phyloP scores from a whole-genome alignment of 768 basidiomycete genomes.

The Suillus hirtellus region DNA sequence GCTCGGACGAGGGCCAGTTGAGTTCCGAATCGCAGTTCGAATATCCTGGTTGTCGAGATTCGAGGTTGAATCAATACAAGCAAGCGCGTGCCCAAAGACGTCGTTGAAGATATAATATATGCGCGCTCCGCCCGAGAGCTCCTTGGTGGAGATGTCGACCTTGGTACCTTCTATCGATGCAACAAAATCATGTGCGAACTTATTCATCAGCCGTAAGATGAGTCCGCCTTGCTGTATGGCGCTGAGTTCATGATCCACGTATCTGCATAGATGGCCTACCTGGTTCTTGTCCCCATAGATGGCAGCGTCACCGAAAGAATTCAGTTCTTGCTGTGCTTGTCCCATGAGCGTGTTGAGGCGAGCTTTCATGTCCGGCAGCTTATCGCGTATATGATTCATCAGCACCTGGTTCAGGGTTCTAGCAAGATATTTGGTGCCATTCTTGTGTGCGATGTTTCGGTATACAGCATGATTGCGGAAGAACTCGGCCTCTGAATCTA shows the following conservation, averaged over 20 bases:
- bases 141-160: conserved; percentile 95
- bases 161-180: conserved; percentile 97
- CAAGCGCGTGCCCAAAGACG: conserved; percentile 90
- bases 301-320: conserved; percentile 92
- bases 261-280: conserved; percentile 35
- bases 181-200: conserved; percentile 95
- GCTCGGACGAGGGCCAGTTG: conserved; percentile 94
- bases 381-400: conserved; percentile 97
- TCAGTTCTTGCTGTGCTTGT: conserved; percentile 97
- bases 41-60: conserved; percentile 95
- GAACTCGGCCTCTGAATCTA: conserved; percentile 85
- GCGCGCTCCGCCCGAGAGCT: conserved; percentile 94
- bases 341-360: conserved; percentile 97
- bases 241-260: conserved; percentile 14
- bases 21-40: conserved; percentile 96
- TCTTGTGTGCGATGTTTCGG: conserved; percentile 93
- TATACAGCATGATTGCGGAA: conserved; percentile 90
- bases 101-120: conserved; percentile 99
- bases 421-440: conserved; percentile 94
- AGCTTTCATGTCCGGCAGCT: conserved; percentile 99
- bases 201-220: conserved; percentile 95
- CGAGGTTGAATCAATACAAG: conserved; percentile 85
- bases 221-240: conserved; percentile 73
- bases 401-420: conserved; percentile 93
- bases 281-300: conserved; percentile 90